Percentiles rank a stretch among this genome's conserved stretches.
Conservation (phyloP, 371 early-diverging fungal genomes). For the Fennellomyces sp. region DNA sequence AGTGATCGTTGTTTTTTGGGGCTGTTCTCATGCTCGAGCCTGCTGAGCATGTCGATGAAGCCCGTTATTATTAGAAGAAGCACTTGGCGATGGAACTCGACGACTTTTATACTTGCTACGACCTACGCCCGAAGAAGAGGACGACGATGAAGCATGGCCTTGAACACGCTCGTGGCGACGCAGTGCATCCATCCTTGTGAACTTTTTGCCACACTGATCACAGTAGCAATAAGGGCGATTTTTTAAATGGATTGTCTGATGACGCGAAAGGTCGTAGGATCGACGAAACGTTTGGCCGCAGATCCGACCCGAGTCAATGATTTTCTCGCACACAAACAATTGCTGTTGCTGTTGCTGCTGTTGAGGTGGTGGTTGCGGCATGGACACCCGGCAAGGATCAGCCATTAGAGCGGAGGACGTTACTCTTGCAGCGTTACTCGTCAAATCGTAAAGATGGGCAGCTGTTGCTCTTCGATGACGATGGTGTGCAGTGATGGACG, state of each 20-base stretch:
- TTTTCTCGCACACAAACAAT: constrained; percentile 40
- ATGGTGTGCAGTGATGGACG: constrained; percentile 12
- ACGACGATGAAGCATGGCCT: constrained; percentile 22
- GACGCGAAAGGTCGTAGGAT: constrained; percentile 47
- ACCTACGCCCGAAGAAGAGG: background rate
- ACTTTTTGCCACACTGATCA: constrained; percentile 45
- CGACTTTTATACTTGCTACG: background rate
- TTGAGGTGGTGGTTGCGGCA: background rate
- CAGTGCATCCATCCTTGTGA: constrained; percentile 53
- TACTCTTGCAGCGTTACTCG: background rate
- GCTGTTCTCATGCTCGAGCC: constrained; percentile 4
- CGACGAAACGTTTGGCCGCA: constrained; percentile 50
- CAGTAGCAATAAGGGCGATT: constrained; percentile 49
- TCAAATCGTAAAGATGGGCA: background rate
- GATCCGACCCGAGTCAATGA: constrained; percentile 19
- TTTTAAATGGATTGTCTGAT: constrained; percentile 49
- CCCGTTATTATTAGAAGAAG: background rate
- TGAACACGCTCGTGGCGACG: constrained; percentile 52
- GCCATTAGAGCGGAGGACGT: constrained; percentile 3
- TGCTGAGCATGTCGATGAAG: constrained; percentile 7
- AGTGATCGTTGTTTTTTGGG: background rate
- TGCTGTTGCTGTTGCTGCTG: constrained; percentile 6
- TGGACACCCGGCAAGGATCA: constrained; percentile 1
- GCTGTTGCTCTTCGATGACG: constrained; percentile 1
- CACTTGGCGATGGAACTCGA: background rate